Evolutionary conservation across 2,329 filamentous ascomycete genomes (phyloP).

Genomic region (Tolypocladium endophyticum): DNA sequence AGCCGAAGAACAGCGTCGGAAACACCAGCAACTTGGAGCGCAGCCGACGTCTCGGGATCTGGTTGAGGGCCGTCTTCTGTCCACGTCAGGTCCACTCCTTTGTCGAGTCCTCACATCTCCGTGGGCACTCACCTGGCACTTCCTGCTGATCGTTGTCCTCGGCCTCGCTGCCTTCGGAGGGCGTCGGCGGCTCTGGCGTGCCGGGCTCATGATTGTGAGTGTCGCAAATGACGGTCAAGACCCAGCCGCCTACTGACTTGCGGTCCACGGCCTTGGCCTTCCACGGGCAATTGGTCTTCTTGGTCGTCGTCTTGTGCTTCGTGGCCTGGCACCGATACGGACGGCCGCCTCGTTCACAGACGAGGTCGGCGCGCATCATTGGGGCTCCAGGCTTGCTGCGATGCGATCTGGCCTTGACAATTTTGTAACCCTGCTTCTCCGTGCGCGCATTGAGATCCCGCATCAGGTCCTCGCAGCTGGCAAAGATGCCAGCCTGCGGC

Average conservation of each 20-base stretch:
- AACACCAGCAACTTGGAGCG: slow-evolving; percentile 28
- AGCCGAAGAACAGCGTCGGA: slow-evolving; percentile 26
- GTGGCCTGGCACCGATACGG: slow-evolving; percentile 33
- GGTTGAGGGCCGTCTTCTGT: slow-evolving; percentile 18
- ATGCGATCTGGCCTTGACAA: slow-evolving; percentile 33
- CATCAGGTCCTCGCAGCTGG: slow-evolving; percentile 31
- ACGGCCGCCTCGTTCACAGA: slow-evolving; percentile 33
- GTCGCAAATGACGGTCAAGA: slow-evolving; percentile 32
- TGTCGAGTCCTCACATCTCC: not conserved
- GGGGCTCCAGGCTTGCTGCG: slow-evolving; percentile 28
- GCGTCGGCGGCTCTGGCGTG: slow-evolving; percentile 30
- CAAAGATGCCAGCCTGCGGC: slow-evolving; percentile 24
- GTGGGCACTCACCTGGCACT: slow-evolving; percentile 2
- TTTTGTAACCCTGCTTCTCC: slow-evolving; percentile 33
- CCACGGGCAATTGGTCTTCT: slow-evolving; percentile 35
- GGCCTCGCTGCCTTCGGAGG: slow-evolving; percentile 19
- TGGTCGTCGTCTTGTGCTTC: slow-evolving; percentile 33
- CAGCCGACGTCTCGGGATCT: slow-evolving; percentile 25
- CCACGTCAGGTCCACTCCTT: slow-evolving; percentile 3
- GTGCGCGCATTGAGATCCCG: slow-evolving; percentile 28
- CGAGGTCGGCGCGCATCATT: slow-evolving; percentile 32
- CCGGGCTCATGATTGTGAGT: slow-evolving; percentile 34
- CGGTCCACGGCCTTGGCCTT: slow-evolving; percentile 33
- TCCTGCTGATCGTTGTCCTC: slow-evolving; percentile 21
- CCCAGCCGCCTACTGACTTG: slow-evolving; percentile 31